Evolutionary conservation across 768 basidiomycete species (phyloP).

Genomic region (Lepiota subincarnata): DNA sequence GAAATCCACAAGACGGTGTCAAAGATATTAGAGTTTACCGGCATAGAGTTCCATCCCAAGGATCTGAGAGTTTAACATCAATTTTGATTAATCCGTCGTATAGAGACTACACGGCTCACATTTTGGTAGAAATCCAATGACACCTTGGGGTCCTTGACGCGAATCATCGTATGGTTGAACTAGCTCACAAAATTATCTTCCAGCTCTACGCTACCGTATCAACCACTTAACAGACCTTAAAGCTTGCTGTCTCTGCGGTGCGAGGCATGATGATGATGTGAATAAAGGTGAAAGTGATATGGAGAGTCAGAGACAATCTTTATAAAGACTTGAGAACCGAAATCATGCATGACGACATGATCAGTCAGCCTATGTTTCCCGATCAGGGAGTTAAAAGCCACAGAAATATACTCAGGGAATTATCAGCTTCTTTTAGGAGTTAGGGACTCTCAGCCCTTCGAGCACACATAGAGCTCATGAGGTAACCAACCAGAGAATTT

Average conservation of each 20-base stretch:
- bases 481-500: too few species aligned
- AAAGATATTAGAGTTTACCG: conserved; percentile 28
- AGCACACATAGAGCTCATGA: too few species aligned
- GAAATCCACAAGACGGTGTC: conserved; percentile 7
- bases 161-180: conserved; percentile 88
- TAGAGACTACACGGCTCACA: conserved; percentile 28
- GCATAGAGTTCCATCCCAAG: conserved; percentile 77
- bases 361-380: too few species aligned
- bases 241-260: conserved; percentile 59
- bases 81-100: background rate
- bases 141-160: conserved; percentile 81
- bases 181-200: conserved; percentile 20
- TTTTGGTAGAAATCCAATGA: conserved; percentile 81
- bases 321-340: too few species aligned
- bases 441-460: too few species aligned
- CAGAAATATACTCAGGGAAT: too few species aligned
- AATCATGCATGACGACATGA: too few species aligned
- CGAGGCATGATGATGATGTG: conserved; percentile 48
- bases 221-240: conserved; percentile 38
- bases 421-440: too few species aligned
- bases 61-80: conserved; percentile 27
- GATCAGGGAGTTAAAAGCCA: too few species aligned
- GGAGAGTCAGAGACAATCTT: too few species aligned
- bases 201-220: background rate
- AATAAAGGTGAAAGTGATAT: background rate